Conservation (phyloP, 192 early-diverging fungal genomes). For the Chytriomyces hyalinus region DNA sequence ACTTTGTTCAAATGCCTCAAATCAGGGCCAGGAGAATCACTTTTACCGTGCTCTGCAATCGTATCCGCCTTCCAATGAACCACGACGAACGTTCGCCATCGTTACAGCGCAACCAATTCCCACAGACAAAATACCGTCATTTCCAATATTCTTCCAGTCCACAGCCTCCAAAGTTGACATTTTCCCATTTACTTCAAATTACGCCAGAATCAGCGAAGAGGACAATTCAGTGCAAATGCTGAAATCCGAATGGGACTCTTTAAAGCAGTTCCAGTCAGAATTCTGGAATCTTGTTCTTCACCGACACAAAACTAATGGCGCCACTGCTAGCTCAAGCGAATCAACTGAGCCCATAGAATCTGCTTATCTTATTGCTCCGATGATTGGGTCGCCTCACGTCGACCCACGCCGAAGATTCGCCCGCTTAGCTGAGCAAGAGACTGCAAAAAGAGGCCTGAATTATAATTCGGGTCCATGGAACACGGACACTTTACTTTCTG, state of each 20-base stretch:
- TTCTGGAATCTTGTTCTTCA: slow-evolving; percentile 44
- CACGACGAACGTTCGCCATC: slow-evolving; percentile 44
- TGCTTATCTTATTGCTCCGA: slow-evolving; percentile 32
- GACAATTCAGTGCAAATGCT: slow-evolving; percentile 30
- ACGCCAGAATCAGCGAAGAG: neutral
- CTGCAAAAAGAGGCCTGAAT: too few species aligned
- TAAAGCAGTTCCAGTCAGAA: slow-evolving; percentile 42
- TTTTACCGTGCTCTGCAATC: slow-evolving; percentile 2
- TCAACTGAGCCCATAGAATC: neutral
- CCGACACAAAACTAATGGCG: slow-evolving; percentile 10
- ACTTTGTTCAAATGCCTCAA: slow-evolving; percentile 5
- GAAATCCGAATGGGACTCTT: slow-evolving; percentile 9
- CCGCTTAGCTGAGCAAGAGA: too few species aligned
- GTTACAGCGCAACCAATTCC: slow-evolving; percentile 42
- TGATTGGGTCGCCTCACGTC: slow-evolving; percentile 19
- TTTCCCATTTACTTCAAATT: slow-evolving; percentile 3
- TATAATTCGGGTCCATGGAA: neutral
- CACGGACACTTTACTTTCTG: neutral
- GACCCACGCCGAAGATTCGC: too few species aligned
- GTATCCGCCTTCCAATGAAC: slow-evolving; percentile 15
- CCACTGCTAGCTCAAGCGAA: neutral
- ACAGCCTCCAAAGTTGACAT: slow-evolving; percentile 39
- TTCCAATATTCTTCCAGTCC: slow-evolving; percentile 36
- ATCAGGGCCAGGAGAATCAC: slow-evolving; percentile 19
- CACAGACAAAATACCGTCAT: slow-evolving; percentile 27